Conservation (phyloP, 352 stramenopile species). For the Blastocystis sp. region DNA sequence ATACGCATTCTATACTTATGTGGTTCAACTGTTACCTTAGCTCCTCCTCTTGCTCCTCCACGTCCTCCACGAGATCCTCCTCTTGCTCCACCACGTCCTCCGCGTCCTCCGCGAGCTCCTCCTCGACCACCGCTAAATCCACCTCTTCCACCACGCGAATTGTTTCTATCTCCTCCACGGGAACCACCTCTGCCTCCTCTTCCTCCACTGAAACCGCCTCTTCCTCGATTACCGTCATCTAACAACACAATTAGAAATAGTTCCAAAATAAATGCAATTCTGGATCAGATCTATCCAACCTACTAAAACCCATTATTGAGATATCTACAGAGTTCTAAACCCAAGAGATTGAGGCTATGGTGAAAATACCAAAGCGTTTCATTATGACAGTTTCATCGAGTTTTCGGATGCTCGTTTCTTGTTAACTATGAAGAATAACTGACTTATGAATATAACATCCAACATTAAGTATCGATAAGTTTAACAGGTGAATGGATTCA, state of each 20-base stretch:
- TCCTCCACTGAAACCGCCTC: conserved; percentile 67
- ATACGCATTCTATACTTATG: conserved; percentile 75
- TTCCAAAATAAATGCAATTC: not conserved
- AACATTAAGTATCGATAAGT: too few species aligned
- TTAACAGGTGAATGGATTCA: too few species aligned
- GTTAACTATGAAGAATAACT: not conserved
- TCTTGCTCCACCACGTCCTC: conserved; percentile 74
- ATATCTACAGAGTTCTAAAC: not conserved
- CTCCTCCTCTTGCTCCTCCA: conserved; percentile 77
- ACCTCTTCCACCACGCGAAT: conserved; percentile 52
- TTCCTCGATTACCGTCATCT: conserved; percentile 71
- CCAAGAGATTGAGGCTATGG: conserved; percentile 36
- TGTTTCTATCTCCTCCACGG: conserved; percentile 70
- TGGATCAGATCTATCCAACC: not conserved
- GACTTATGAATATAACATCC: too few species aligned
- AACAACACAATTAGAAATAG: conserved; percentile 54
- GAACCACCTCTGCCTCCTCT: conserved; percentile 58
- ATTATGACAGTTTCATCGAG: not conserved
- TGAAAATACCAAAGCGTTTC: not conserved
- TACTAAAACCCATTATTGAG: conserved; percentile 60
- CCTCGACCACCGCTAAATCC: conserved; percentile 69
- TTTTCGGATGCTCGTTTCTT: not conserved
- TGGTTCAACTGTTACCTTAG: conserved; percentile 94
- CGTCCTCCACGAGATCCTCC: conserved; percentile 74
- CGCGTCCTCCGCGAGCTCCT: conserved; percentile 68